These are phyloP conservation scores for Earliella scabrosa DNA, from an alignment of 1,284 basidiomycete species.

Conservation along the genomic window DNA sequence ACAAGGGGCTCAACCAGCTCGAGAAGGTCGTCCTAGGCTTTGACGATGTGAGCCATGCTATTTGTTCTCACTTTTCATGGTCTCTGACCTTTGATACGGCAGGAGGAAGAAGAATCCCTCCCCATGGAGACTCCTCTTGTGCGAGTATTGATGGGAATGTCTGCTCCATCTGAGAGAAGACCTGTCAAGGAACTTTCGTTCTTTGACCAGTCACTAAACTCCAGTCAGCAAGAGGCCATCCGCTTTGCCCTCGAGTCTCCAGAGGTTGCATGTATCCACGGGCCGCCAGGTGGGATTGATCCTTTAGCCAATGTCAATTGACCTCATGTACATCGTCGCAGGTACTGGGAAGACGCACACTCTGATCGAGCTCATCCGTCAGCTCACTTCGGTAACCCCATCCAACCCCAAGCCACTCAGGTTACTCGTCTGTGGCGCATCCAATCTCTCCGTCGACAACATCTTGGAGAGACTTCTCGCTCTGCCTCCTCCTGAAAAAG, in stretches of 20 bases:
- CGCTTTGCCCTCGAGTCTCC: slow-evolving; percentile 72
- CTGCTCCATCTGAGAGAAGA: slow-evolving; percentile 43
- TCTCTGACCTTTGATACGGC: neutral
- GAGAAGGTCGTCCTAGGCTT: slow-evolving; percentile 46
- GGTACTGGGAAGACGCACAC: slow-evolving; percentile 94
- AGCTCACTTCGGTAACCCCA: slow-evolving; percentile 63
- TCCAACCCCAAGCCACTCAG: slow-evolving; percentile 54
- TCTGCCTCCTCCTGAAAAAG: slow-evolving; percentile 51
- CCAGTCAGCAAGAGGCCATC: slow-evolving; percentile 84
- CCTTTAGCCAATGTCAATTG: no score
- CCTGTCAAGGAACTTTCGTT: slow-evolving; percentile 56
- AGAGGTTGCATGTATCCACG: slow-evolving; percentile 93
- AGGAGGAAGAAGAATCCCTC: slow-evolving; percentile 37
- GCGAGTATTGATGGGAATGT: slow-evolving; percentile 70
- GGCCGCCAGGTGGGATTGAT: slow-evolving; percentile 80
- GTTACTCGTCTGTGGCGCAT: slow-evolving; percentile 88
- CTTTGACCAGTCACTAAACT: slow-evolving; percentile 80
- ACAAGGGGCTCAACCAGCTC: slow-evolving; percentile 72
- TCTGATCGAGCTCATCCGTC: slow-evolving; percentile 87
- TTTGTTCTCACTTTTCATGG: neutral
- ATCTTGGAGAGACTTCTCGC: slow-evolving; percentile 82
- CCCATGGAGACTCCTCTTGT: slow-evolving; percentile 55
- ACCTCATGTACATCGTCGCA: slow-evolving; percentile 33
- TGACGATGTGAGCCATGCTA: slow-evolving; percentile 23
- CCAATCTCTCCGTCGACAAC: slow-evolving; percentile 92